phyloP scores from a whole-genome alignment of 2,329 filamentous ascomycete genomes.

The Pseudocercospora fijiensis region DNA sequence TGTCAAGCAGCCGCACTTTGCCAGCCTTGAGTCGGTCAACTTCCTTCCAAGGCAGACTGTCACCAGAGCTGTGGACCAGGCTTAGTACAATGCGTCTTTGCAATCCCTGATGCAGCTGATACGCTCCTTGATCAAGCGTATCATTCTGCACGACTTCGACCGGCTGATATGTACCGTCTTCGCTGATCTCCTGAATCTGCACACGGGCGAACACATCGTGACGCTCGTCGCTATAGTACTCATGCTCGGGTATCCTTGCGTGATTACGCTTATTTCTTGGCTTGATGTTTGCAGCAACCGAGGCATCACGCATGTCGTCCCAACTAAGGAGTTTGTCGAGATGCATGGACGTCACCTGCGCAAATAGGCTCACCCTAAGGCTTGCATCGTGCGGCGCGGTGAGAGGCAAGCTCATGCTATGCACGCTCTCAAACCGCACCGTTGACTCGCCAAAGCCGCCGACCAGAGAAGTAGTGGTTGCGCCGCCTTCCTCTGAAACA shows the following conservation, averaged over 20 bases:
- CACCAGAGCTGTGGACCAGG: slow-evolving; percentile 86
- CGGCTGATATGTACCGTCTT: slow-evolving; percentile 84
- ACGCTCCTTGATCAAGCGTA: slow-evolving; percentile 82
- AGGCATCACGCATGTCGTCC: slow-evolving; percentile 92
- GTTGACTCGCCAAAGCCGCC: slow-evolving; percentile 89
- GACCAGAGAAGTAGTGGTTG: slow-evolving; percentile 94
- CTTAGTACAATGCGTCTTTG: slow-evolving; percentile 85
- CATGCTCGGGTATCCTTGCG: slow-evolving; percentile 62
- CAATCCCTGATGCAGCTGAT: slow-evolving; percentile 91
- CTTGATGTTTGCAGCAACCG: slow-evolving; percentile 55
- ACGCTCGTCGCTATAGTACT: slow-evolving; percentile 90
- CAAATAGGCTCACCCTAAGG: slow-evolving; percentile 85
- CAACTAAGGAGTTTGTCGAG: slow-evolving; percentile 95
- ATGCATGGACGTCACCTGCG: slow-evolving; percentile 87
- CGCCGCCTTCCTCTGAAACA: slow-evolving; percentile 80
- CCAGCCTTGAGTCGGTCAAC: slow-evolving; percentile 75
- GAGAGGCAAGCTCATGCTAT: slow-evolving; percentile 92
- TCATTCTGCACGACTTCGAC: slow-evolving; percentile 88
- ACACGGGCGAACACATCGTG: slow-evolving; percentile 88
- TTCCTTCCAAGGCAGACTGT: slow-evolving; percentile 82
- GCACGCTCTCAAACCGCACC: slow-evolving; percentile 93
- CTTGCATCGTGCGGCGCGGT: slow-evolving; percentile 71
- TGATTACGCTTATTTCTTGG: slow-evolving; percentile 52
- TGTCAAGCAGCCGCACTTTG: slow-evolving; percentile 78
- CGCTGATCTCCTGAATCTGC: slow-evolving; percentile 87